Base-by-base conservation (phyloP, 2,329 filamentous ascomycete genomes). In the Lasiodiplodia citricola region DNA sequence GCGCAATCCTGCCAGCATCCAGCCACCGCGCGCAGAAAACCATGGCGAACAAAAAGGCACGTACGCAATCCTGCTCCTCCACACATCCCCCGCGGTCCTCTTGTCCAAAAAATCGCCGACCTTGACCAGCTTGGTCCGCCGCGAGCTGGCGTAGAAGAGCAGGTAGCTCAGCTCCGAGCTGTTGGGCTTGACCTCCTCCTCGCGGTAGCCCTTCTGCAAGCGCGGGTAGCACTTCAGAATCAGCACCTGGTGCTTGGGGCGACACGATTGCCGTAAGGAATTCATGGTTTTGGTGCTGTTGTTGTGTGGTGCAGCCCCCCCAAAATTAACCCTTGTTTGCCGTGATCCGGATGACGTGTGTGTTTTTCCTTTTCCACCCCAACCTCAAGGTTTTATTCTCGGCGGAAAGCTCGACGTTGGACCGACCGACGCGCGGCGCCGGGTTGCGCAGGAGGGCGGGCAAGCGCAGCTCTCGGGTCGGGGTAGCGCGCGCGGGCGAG, bases 91-190 rank as follows among this genome's bases (percentile, higher is more conserved):
- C 70, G 92, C 92, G 25, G 93, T 96, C 84, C 95, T 93, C 85
- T 95, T 96, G 83, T 98, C 94, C 72, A 99, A 86, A 78, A 97
- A 99, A 74, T 90, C 90, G 80, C 93, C 94, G 73, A 99, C 94
- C 83, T 99, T 99, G 77, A 96, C 93, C 74, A 98, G 90, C 86
- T 98, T 99, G 81, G 92, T 95, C 72, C 93, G 90, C 70, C 95
- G 92, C 74, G 94, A 97, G 78, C 92, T 96, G 70, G 93, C 94
- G 84, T 99, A 98, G 86, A 97, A 98, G 67, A 98, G 89, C 72
- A 99, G 88, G 79, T 98, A 98, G 81, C 93, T 97, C 71, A 99
- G 88, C 85, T 99, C 96, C 82, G 93, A 97, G 73, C 93, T 93
- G 82, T 98, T 98, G 55, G 96, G 94, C 82, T 95, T 96, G 77